phyloP scores from a whole-genome alignment of 1,284 basidiomycete species.

The Apiotrichum siamense region DNA sequence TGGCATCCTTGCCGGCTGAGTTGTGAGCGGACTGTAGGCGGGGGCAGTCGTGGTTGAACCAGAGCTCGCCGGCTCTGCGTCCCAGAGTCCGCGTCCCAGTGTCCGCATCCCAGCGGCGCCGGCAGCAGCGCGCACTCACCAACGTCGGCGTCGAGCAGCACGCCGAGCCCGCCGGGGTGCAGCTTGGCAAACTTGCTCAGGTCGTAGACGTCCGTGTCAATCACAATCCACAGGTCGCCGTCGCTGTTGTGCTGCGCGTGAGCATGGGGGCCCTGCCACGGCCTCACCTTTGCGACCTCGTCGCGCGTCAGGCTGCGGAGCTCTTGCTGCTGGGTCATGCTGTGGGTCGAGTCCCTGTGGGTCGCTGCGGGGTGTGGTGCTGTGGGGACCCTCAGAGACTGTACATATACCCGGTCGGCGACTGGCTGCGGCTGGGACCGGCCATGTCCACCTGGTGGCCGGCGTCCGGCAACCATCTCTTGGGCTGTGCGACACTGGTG shows the following conservation, averaged over 20 bases:
- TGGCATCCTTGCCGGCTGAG: conserved; percentile 71
- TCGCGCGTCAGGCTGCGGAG: conserved; percentile 28
- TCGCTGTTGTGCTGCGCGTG: conserved; percentile 64
- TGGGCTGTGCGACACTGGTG: too few species aligned
- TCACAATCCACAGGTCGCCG: conserved; percentile 71
- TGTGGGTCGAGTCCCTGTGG: too few species aligned
- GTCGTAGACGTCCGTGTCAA: conserved; percentile 77
- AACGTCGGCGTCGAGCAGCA: conserved; percentile 68
- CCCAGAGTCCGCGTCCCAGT: too few species aligned
- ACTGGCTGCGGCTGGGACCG: too few species aligned
- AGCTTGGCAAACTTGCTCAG: conserved; percentile 67
- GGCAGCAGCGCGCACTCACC: conserved; percentile 56
- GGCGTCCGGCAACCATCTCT: too few species aligned
- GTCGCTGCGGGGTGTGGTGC: too few species aligned
- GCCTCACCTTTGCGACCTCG: conserved; percentile 47
- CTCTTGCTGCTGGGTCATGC: too few species aligned
- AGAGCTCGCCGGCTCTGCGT: too few species aligned
- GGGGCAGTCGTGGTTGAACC: not conserved
- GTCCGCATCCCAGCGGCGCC: too few species aligned
- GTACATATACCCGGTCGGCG: too few species aligned
- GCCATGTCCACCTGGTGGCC: too few species aligned
- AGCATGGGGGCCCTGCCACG: not conserved
- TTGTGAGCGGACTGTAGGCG: not conserved
- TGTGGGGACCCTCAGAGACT: too few species aligned
- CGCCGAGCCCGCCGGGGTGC: conserved; percentile 74